Evolutionary conservation across 495 filamentous ascomycete genomes (phyloP).

Genomic region (Penicillium maclennaniae): DNA sequence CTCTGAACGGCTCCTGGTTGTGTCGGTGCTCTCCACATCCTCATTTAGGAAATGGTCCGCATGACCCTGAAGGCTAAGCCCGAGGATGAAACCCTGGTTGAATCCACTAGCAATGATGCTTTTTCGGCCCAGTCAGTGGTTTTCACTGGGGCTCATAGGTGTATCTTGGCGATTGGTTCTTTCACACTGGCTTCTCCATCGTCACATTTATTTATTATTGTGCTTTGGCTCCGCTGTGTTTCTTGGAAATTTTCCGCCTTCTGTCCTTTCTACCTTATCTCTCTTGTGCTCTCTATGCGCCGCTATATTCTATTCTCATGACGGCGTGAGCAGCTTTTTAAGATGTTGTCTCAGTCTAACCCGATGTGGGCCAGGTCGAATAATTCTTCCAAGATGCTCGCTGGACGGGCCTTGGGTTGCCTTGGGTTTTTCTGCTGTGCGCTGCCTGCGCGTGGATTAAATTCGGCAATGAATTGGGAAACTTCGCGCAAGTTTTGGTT

Average conservation of each 20-base stretch:
- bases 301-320: constrained; percentile 1
- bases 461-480: constrained; percentile 9
- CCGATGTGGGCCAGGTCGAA: constrained; percentile 1
- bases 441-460: constrained; percentile 10
- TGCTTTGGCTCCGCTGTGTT: background rate
- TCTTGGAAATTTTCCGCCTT: background rate
- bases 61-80: constrained; percentile 11
- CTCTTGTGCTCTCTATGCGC: background rate
- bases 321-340: constrained; percentile 1
- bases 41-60: constrained; percentile 17
- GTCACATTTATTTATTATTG: constrained; percentile 18
- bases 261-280: background rate
- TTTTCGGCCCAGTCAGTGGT: background rate
- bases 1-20: constrained; percentile 1
- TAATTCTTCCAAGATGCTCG: constrained; percentile 3
- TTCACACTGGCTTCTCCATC: constrained; percentile 8
- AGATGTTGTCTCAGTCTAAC: constrained; percentile 6
- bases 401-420: constrained; percentile 1
- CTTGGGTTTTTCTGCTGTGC: constrained; percentile 13
- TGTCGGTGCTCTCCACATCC: constrained; percentile 1
- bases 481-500: constrained; percentile 19
- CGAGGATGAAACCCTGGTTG: constrained; percentile 14
- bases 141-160: background rate
- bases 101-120: constrained; percentile 9
- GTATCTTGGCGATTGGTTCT: constrained; percentile 1